A percentile compares a stretch with the other conserved stretches of the same genome.
Conservation (phyloP, 2,329 filamentous ascomycete species). For the Penicillium italicum region DNA sequence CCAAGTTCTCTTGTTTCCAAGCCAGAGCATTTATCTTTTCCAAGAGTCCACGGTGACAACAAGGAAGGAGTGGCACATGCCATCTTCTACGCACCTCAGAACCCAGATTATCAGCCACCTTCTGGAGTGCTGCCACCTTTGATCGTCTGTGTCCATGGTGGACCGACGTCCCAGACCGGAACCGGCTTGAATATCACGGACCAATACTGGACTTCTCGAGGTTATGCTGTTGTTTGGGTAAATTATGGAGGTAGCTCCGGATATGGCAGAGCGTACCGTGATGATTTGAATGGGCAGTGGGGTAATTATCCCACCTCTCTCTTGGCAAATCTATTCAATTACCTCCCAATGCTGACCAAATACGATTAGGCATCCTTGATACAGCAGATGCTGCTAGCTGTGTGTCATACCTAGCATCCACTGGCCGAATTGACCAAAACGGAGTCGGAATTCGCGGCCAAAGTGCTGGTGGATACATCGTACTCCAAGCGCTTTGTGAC, state of each 20-base stretch:
- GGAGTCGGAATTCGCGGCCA: constrained; percentile 48
- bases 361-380: constrained; percentile 34
- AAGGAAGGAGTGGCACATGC: constrained; percentile 34
- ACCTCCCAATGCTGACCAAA: background rate
- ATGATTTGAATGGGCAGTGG: constrained; percentile 48
- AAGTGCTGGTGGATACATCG: constrained; percentile 53
- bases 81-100: constrained; percentile 50
- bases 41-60: constrained; percentile 25
- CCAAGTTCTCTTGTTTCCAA: constrained; percentile 3
- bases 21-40: constrained; percentile 38
- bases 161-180: constrained; percentile 44
- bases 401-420: constrained; percentile 40
- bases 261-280: constrained; percentile 49
- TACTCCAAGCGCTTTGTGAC: constrained; percentile 46
- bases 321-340: no score
- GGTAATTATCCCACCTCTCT: constrained; percentile 32
- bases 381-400: constrained; percentile 49
- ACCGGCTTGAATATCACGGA: constrained; percentile 43
- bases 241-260: constrained; percentile 53
- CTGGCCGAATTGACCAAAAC: constrained; percentile 35
- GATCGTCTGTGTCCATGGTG: constrained; percentile 36
- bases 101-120: constrained; percentile 41
- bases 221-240: constrained; percentile 49
- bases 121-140: constrained; percentile 46
- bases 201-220: constrained; percentile 53